Evolutionary conservation across 768 basidiomycete genomes (phyloP), one percentile per base, ranked within the genome.

Genomic region (Psilocybe cyanescens): DNA sequence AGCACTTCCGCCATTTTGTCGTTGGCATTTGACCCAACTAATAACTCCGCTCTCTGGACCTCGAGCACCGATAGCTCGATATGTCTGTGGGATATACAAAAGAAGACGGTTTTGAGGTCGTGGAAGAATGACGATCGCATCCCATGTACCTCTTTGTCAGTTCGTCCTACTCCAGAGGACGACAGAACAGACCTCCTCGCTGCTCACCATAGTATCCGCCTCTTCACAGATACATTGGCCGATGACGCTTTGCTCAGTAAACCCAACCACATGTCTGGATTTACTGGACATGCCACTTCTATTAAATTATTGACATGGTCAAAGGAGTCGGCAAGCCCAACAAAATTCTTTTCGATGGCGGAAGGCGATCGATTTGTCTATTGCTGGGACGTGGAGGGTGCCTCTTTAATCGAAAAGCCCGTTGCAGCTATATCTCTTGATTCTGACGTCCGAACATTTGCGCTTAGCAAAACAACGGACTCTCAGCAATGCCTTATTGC

Each of bases 231-330:
- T 31, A 29, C 41, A 24, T 63, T 72, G 28, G 58, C 65, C 49
- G 60, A 57, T 31, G 71, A 71, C 35, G 57, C 75, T 50, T 71
- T 78, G 37, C 59, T 75, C 16, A 76, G 76, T 67, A 83, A 81
- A 70, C 80, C 82, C 14, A 74, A 71, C 49, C 78, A 80, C 62
- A 41, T 81, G 5, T 80, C 83, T 3, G 79, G 79, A 9, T 88
- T 89, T 63, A 87, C 84, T 17, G 89, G 89, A 0, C 89, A 91
- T 66, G 85, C 86, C 3, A 87, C 88, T 19, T 74, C 81, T 7
- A 75, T 87, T 61, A 82, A 76, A 62, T 72, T 74, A 30, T 67
- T 88, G 11, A 77, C 78, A 57, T 90, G 87, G 87, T 57, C 58
- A 33, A 56, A 59, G 55, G 70, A 67, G 11, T 77, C 78, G 14